Evolutionary conservation across 176 grass and related monocot species (phyloP).

Genomic region (Pontederia paniculata): DNA sequence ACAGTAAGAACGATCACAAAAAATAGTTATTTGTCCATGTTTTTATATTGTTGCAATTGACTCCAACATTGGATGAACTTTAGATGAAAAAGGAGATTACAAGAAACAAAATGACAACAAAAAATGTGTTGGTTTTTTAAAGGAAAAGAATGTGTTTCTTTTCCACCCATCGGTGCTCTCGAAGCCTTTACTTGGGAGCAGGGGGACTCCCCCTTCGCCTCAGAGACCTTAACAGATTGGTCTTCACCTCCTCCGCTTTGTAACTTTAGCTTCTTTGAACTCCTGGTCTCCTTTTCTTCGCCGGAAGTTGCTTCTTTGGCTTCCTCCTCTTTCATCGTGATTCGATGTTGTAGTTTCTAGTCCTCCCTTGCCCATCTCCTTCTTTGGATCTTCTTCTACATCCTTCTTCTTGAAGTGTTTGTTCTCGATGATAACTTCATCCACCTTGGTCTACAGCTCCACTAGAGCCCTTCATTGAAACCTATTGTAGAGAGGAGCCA

Average conservation of each 20-base stretch:
- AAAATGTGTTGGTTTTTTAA: no score
- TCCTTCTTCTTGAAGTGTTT: conserved; percentile 26
- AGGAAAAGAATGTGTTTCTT: no score
- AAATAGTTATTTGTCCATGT: no score
- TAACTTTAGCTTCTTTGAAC: no score
- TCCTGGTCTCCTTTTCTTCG: not conserved
- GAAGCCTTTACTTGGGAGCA: conserved; percentile 58
- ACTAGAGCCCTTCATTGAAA: conserved; percentile 62
- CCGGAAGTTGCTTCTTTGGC: not conserved
- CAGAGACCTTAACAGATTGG: not conserved
- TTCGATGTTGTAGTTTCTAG: not conserved
- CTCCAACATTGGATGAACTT: no score
- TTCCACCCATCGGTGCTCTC: conserved; percentile 60
- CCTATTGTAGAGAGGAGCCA: no score
- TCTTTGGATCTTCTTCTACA: not conserved
- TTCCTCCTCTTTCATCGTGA: not conserved
- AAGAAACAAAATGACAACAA: no score
- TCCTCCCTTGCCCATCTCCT: not conserved
- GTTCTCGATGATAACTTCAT: conserved; percentile 52
- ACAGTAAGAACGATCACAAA: no score
- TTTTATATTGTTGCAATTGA: no score
- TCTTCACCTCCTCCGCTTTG: not conserved
- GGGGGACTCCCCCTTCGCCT: conserved; percentile 45
- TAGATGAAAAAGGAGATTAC: no score
- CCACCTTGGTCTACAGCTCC: conserved; percentile 57